Conservation (phyloP, 768 basidiomycete genomes). For the Mycena venus region DNA sequence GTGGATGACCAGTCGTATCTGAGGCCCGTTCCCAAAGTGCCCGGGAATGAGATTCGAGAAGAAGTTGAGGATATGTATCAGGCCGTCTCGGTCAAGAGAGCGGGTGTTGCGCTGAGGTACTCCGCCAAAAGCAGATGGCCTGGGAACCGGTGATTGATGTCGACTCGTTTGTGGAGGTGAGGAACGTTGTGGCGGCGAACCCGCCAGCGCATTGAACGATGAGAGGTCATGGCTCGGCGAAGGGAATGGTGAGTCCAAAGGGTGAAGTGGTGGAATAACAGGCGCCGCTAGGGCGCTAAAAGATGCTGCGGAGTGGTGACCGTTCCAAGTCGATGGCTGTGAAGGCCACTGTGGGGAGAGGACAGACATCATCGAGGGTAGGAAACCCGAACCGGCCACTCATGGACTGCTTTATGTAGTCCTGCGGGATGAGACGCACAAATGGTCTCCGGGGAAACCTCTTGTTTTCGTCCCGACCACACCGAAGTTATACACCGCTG, state of each 20-base stretch:
- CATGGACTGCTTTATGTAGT: slow-evolving; percentile 24
- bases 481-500: slow-evolving; percentile 18
- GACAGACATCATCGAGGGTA: slow-evolving; percentile 26
- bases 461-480: slow-evolving; percentile 3
- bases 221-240: slow-evolving; percentile 15
- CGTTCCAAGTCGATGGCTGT: slow-evolving; percentile 13
- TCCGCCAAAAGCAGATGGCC: slow-evolving; percentile 16
- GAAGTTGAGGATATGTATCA: slow-evolving; percentile 60
- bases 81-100: slow-evolving; percentile 56
- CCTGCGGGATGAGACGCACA: not conserved
- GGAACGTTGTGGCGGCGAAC: not conserved
- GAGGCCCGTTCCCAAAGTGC: slow-evolving; percentile 56
- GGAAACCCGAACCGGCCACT: not conserved
- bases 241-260: slow-evolving; percentile 19
- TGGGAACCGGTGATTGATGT: not conserved
- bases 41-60: slow-evolving; percentile 64
- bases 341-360: slow-evolving; percentile 29
- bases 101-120: slow-evolving; percentile 51
- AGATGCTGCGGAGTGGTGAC: slow-evolving; percentile 21
- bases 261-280: slow-evolving; percentile 23
- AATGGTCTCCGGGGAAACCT: slow-evolving; percentile 13
- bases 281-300: slow-evolving; percentile 32
- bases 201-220: slow-evolving; percentile 17
- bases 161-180: slow-evolving; percentile 1
- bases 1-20: slow-evolving; percentile 74